Percentiles rank a stretch among this genome's conserved stretches.
Evolutionary conservation across 176 grass and related monocot genomes (phyloP).

Genomic region (Oryza nivara): DNA sequence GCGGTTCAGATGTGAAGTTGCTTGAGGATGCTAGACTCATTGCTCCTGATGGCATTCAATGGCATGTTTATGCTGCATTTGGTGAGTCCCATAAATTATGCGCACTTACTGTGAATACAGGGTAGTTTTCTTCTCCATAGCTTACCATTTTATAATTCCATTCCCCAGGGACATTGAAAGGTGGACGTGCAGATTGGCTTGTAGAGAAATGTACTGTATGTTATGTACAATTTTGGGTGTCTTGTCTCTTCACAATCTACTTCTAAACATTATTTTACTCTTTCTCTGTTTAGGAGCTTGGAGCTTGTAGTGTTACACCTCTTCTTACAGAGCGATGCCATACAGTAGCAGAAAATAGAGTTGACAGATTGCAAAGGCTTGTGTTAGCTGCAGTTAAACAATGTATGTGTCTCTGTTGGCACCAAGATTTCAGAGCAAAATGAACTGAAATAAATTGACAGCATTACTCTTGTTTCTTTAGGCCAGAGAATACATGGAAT

Average conservation of each 20-base stretch:
- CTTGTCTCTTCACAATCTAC: constrained; percentile 18
- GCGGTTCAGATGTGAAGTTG: constrained; percentile 68
- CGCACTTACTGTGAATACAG: background rate
- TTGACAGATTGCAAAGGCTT: constrained; percentile 87
- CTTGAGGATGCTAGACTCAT: constrained; percentile 62
- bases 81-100: constrained; percentile 53
- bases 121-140: background rate
- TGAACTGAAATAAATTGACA: constrained; percentile 23
- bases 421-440: background rate
- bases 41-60: constrained; percentile 71
- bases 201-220: constrained; percentile 99
- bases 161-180: constrained; percentile 82
- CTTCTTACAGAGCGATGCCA: constrained; percentile 78
- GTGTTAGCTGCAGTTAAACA: constrained; percentile 95
- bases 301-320: constrained; percentile 89
- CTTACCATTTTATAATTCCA: constrained; percentile 33
- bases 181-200: constrained; percentile 94
- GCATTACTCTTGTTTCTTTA: constrained; percentile 45
- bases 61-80: constrained; percentile 91
- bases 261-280: constrained; percentile 21
- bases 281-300: constrained; percentile 71
- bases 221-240: constrained; percentile 41
- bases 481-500: constrained; percentile 90
- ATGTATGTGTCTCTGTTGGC: constrained; percentile 46
- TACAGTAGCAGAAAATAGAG: constrained; percentile 81